Evolutionary conservation across 140 eudicot species (phyloP).

Genomic region (Cichorium intybus): DNA sequence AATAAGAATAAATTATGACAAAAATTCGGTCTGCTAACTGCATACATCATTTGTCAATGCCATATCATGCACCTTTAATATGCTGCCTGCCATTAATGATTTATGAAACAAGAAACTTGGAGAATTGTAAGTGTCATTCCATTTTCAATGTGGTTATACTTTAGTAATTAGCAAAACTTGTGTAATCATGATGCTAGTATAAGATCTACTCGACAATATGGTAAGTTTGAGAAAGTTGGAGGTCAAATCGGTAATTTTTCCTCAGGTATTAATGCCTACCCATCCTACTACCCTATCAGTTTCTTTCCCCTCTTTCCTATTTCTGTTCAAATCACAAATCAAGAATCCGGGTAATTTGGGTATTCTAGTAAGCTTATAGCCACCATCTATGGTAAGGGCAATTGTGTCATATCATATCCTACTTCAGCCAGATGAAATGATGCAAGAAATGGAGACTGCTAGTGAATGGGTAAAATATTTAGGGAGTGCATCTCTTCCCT

Average conservation of each 20-base stretch:
- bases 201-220: conserved; percentile 19
- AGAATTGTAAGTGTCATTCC: conserved; percentile 17
- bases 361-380: conserved; percentile 43
- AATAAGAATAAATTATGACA: not conserved
- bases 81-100: conserved; percentile 6
- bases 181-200: conserved; percentile 21
- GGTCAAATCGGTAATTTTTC: conserved; percentile 34
- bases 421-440: conserved; percentile 48
- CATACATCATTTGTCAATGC: not conserved
- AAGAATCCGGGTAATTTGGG: conserved; percentile 38
- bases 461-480: conserved; percentile 59
- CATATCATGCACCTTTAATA: not conserved
- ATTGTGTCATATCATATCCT: conserved; percentile 25
- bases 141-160: conserved; percentile 12
- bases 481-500: conserved; percentile 64
- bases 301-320: conserved; percentile 26
- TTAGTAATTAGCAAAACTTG: conserved; percentile 18
- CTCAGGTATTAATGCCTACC: conserved; percentile 47
- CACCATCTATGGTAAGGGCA: conserved; percentile 28
- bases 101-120: conserved; percentile 23
- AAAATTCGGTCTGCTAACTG: conserved; percentile 18
- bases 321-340: conserved; percentile 16
- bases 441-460: conserved; percentile 61
- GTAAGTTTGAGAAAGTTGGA: conserved; percentile 34
- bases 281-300: conserved; percentile 26